Base-by-base conservation (phyloP, 2,329 filamentous ascomycete species). In the Diaporthe australafricana region DNA sequence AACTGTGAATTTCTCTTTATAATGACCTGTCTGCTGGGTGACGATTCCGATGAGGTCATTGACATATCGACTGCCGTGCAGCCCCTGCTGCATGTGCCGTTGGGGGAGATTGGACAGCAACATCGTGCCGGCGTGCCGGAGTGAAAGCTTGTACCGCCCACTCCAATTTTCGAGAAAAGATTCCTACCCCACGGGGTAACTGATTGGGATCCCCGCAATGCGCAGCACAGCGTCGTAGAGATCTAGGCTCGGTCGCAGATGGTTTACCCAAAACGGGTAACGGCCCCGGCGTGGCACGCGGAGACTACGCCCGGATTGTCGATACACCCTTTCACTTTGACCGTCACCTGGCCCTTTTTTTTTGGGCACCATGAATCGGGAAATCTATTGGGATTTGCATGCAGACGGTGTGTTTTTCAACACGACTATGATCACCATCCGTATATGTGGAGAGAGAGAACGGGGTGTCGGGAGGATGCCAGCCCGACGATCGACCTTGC, bases 321-420 rank as follows among this genome's bases (percentile, higher is more conserved):
- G 17, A 48, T 30, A 69, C 22, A 45, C 40, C 32, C 53, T 52
- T 50, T 40, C 22, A 27, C 52, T 30, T 20, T 25, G 52, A 20
- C 32, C 42, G 67, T 69, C 67, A 69, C n/a, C 67, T 69, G 67
- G 53, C 32, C n/a, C n/a, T n/a, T 50, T 35, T 50, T 45, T 22
- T 50, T 20, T 35, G 60, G 60, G 53, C 53, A 52, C 25, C 53
- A 38, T 22, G 42, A 48, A 69, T 45, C 42, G n/a, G 53, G 38
- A 27, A 69, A 48, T 27, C n/a, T 47, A 48, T 69, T 42, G 38
- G n/a, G 35, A 17, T 38, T n/a, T 30, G 38, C 50, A 56, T 68
- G 48, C 40, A 56, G 42, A 30, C 60, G 60, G 60, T 20, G 60
- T 25, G 38, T 20, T 35, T 50, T 38, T 48, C 42, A 38, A 35